Evolutionary conservation across 1,284 basidiomycete species (phyloP).

Genomic region (Tausonia pullulans): DNA sequence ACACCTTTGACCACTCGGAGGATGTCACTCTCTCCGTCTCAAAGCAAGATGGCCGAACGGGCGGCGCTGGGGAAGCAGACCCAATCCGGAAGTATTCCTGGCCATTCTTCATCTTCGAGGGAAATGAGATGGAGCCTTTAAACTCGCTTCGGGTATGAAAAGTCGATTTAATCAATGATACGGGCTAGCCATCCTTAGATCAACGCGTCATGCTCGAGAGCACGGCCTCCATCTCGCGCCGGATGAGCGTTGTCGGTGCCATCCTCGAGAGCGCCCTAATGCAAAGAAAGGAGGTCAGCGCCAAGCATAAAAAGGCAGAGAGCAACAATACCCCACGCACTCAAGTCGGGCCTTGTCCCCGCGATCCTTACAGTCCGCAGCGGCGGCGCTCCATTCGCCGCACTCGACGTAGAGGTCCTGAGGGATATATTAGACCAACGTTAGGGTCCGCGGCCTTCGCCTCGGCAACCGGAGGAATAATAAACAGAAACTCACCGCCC

Average conservation of each 20-base stretch:
- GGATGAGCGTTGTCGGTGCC: slow-evolving; percentile 65
- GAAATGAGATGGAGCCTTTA: too few relatives aligned
- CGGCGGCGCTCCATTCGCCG: slow-evolving; percentile 77
- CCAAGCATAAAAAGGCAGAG: slow-evolving; percentile 11
- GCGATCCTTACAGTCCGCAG: slow-evolving; percentile 73
- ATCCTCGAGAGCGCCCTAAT: slow-evolving; percentile 54
- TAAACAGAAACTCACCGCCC: slow-evolving; percentile 35
- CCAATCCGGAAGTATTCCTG: slow-evolving; percentile 29
- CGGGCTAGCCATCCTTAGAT: background rate
- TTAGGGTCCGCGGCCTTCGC: background rate
- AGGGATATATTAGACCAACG: too few relatives aligned
- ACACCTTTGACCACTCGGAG: slow-evolving; percentile 27
- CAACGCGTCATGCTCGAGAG: slow-evolving; percentile 25
- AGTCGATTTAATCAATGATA: too few relatives aligned
- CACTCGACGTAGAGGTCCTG: slow-evolving; percentile 71
- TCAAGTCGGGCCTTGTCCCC: slow-evolving; percentile 68
- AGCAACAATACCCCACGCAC: slow-evolving; percentile 41
- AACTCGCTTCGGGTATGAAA: too few relatives aligned
- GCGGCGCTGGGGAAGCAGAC: slow-evolving; percentile 19
- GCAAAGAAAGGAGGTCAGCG: background rate
- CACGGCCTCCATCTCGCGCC: slow-evolving; percentile 63
- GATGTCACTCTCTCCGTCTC: slow-evolving; percentile 22
- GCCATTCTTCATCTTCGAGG: slow-evolving; percentile 27
- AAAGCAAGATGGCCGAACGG: slow-evolving; percentile 15
- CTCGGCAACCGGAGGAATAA: background rate